Percentiles rank a stretch among this genome's conserved stretches.
These are phyloP conservation scores for Hymenoscyphus fraxineus DNA, from an alignment of 2,329 filamentous ascomycete genomes.

Conservation along the genomic window DNA sequence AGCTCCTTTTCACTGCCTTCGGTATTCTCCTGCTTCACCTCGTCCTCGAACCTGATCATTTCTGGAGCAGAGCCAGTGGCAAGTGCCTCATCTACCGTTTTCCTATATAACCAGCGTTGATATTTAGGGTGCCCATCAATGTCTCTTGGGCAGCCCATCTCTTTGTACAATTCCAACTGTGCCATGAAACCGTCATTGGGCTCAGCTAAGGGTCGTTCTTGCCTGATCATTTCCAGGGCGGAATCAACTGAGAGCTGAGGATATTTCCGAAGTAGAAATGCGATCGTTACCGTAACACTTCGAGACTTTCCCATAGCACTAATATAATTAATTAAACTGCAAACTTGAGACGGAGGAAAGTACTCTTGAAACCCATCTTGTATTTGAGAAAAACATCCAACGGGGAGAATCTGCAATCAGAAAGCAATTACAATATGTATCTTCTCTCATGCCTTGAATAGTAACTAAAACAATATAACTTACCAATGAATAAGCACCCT, in stretches of 20 bases:
- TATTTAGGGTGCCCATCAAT: slow-evolving; percentile 70
- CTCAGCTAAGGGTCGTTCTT: slow-evolving; percentile 72
- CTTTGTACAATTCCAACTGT: slow-evolving; percentile 81
- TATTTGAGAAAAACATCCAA: neutral
- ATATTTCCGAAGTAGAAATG: slow-evolving; percentile 74
- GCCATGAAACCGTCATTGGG: slow-evolving; percentile 90
- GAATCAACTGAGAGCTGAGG: slow-evolving; percentile 44
- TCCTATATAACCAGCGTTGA: slow-evolving; percentile 70
- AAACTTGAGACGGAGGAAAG: too few relatives aligned
- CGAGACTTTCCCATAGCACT: slow-evolving; percentile 97
- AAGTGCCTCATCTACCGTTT: slow-evolving; percentile 62
- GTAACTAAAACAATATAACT: slow-evolving; percentile 36
- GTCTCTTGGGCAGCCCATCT: slow-evolving; percentile 74
- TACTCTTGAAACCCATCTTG: too few relatives aligned
- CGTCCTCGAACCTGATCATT: slow-evolving; percentile 79
- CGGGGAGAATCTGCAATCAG: neutral
- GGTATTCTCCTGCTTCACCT: slow-evolving; percentile 43
- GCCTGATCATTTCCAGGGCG: slow-evolving; percentile 66
- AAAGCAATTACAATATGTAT: neutral
- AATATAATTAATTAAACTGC: slow-evolving; percentile 14
- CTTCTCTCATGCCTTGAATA: neutral
- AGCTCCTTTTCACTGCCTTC: slow-evolving; percentile 50
- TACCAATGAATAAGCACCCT: slow-evolving; percentile 69
- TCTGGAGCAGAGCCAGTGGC: slow-evolving; percentile 75
- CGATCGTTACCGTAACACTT: slow-evolving; percentile 78